A percentile compares a stretch with the other conserved stretches of the same genome.
phyloP scores from a whole-genome alignment of 306 rosid genomes.

The Erythrophleum fordii region DNA sequence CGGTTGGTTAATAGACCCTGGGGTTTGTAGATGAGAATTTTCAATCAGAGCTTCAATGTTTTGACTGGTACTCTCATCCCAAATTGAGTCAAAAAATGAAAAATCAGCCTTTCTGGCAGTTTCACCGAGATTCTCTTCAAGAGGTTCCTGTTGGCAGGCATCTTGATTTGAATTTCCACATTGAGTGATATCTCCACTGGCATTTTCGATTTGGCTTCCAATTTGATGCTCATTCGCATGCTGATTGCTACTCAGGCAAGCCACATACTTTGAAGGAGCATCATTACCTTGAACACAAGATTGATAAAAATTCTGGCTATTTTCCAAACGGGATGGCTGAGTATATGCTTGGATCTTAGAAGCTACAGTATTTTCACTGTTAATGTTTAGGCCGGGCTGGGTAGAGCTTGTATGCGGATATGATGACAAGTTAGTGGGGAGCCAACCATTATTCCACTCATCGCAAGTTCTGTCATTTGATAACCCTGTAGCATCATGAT shows the following conservation, averaged over 20 bases:
- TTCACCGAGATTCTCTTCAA: constrained; percentile 36
- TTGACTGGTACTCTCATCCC: constrained; percentile 43
- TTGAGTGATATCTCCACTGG: neutral
- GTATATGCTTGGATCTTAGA: constrained; percentile 39
- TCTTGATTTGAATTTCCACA: constrained; percentile 35
- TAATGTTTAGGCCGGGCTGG: constrained; percentile 20
- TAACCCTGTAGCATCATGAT: constrained; percentile 37
- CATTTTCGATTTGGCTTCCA: constrained; percentile 32
- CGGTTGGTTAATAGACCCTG: constrained; percentile 40
- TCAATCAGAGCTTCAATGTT: constrained; percentile 33
- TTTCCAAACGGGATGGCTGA: constrained; percentile 31
- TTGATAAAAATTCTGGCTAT: constrained; percentile 32
- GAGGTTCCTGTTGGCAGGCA: constrained; percentile 16
- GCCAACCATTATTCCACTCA: constrained; percentile 35
- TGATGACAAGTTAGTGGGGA: constrained; percentile 10
- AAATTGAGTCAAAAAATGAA: constrained; percentile 35
- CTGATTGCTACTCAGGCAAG: constrained; percentile 29
- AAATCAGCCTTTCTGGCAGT: constrained; percentile 19
- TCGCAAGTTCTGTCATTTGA: constrained; percentile 27
- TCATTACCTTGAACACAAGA: constrained; percentile 41
- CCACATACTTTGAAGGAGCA: constrained; percentile 33
- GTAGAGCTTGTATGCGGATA: constrained; percentile 29
- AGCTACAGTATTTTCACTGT: constrained; percentile 6
- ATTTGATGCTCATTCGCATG: constrained; percentile 41
- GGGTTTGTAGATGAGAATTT: constrained; percentile 32